phyloP scores from a whole-genome alignment of 441 rosid genomes.

The Bruguiera hainesii region DNA sequence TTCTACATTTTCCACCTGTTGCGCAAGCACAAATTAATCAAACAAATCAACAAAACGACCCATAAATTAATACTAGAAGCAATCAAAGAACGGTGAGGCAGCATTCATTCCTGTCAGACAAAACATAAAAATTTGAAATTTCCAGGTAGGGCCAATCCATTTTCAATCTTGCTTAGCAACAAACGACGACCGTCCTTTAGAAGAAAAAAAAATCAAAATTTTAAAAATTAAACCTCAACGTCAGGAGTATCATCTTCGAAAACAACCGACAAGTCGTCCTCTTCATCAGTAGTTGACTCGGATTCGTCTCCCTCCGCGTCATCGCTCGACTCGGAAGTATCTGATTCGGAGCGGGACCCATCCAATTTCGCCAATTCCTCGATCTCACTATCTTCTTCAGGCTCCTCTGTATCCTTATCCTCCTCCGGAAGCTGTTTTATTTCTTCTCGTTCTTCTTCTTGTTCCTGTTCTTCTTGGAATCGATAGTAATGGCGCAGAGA shows the following conservation, averaged over 20 bases:
- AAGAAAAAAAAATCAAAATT: not conserved
- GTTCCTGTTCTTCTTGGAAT: conserved; percentile 36
- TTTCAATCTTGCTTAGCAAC: not conserved
- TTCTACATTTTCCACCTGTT: conserved; percentile 65
- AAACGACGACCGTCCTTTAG: not conserved
- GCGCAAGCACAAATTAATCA: conserved; percentile 6
- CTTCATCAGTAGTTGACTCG: conserved; percentile 52
- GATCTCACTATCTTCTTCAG: conserved; percentile 28
- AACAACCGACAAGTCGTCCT: conserved; percentile 41
- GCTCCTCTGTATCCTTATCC: conserved; percentile 22
- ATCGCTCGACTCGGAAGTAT: conserved; percentile 22
- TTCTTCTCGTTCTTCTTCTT: conserved; percentile 18
- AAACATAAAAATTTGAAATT: not conserved
- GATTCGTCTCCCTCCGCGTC: conserved; percentile 24
- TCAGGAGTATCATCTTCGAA: conserved; percentile 47
- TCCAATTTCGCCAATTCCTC: conserved; percentile 24
- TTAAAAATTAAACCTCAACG: conserved; percentile 32
- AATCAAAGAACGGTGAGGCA: not conserved
- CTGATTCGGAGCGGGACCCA: conserved; percentile 4
- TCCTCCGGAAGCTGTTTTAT: conserved; percentile 10
- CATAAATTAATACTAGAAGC: not conserved
- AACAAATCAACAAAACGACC: not conserved
- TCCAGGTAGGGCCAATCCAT: not conserved
- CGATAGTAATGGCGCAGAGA: conserved; percentile 64
- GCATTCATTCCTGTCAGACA: not conserved